Base-by-base conservation (phyloP, 2,329 filamentous ascomycete species). In the Chalaropsis thielavioides region DNA sequence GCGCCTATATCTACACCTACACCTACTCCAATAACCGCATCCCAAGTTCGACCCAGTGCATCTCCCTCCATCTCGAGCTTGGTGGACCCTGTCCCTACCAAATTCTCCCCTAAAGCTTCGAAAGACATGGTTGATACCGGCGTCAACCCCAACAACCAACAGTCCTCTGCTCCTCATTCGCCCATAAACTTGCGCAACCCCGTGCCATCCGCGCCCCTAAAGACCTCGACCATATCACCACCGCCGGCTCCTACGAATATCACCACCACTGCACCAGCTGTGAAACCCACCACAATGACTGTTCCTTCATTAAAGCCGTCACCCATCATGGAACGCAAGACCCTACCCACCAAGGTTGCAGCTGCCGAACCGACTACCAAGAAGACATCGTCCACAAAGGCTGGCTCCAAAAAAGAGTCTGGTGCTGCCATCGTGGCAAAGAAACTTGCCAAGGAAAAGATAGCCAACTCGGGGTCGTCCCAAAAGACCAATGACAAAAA, bases 51-150 rank as follows among this genome's bases (percentile, higher is more conserved):
- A 64, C 88, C 89, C n/a, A 92, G 89, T 72, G 88, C 88, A 46
- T 96, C 92, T 3, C 92, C 92, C 0, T 92, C 92, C 2, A 96
- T 96, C 69, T 87, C 90, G 5, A 95, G 90, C 75, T 81, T 96
- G 66, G 89, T 96, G 62, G 90, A 96, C 69, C 88, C 79, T 10
- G 75, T 78, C 58, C 77, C 75, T 59, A 69, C 68, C 65, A 72
- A 74, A 27, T 73, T 74, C 27, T 78, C 75, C 3, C 77, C 74
- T 22, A 56, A 54, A 27, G 22, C 58, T 41, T 43, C 54, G 19
- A 40, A 63, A 43, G 40, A 56, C 24, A 27, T 17, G n/a, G 22
- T 40, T 40, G 41, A 56, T 46, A 54, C 58, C 31, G 46, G 15
- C 17, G 31, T n/a, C 22, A 62, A 38, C 41, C 54, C 56, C 43